Conservation (phyloP, 306 rosid species). For the Ceratonia siliqua region DNA sequence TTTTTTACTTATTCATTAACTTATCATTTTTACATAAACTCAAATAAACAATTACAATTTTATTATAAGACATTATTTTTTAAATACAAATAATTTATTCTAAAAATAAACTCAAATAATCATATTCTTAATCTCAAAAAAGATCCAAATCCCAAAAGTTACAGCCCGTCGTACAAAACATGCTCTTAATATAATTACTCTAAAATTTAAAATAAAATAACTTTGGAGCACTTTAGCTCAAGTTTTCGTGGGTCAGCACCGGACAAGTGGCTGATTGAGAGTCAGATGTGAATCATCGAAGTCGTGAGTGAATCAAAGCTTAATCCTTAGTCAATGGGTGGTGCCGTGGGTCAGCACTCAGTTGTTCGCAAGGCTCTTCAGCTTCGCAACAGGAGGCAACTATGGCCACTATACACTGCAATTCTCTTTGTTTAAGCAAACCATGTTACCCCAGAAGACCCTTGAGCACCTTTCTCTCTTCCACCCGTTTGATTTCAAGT, state of each 20-base stretch:
- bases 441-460: conserved; percentile 33
- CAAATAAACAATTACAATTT: too few relatives aligned
- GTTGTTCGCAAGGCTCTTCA: background rate
- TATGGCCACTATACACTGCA: conserved; percentile 61
- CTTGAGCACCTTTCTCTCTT: conserved; percentile 31
- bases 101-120: too few relatives aligned
- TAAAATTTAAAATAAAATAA: too few relatives aligned
- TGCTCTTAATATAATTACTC: too few relatives aligned
- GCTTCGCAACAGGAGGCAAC: conserved; percentile 15
- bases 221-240: too few relatives aligned
- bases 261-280: conserved; percentile 46
- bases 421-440: conserved; percentile 42
- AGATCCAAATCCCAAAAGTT: too few relatives aligned
- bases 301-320: background rate
- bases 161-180: too few relatives aligned
- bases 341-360: background rate
- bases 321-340: background rate
- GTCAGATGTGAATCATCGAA: conserved; percentile 1
- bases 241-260: conserved; percentile 27
- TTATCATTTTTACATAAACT: too few relatives aligned
- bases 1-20: too few relatives aligned
- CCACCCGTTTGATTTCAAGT: conserved; percentile 27
- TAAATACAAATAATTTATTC: too few relatives aligned
- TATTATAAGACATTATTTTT: too few relatives aligned
- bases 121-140: too few relatives aligned